Evolutionary conservation across 2,329 filamentous ascomycete species (phyloP), one percentile per base, ranked within the genome.

Genomic region (Hymenoscyphus scutula): DNA sequence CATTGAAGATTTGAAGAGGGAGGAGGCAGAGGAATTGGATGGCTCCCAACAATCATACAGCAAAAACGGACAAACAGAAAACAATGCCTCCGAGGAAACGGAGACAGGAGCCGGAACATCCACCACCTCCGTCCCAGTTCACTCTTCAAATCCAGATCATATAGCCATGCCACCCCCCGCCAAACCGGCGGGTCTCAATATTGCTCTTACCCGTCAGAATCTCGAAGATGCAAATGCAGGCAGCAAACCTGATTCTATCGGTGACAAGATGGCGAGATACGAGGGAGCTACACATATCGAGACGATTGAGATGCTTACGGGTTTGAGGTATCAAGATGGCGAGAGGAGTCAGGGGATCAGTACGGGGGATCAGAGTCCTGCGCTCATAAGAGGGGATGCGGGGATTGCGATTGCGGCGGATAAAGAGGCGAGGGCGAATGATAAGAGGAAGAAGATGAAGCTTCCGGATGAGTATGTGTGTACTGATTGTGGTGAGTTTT

Each of bases 241-340:
- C 23, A 86, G 80, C 68, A 83, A 84, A 58, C 84, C 87, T 1
- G 91, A 96, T 72, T 92, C 89, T 58, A 89, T 93, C 65, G 85
- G 87, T 58, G 91, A 96, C 69, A 95, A 92, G 76, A 92, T 93
- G 88, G 89, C 89, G 6, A 84, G 90, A 53, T 92, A 91, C 70
- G 91, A 96, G 71, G 88, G 86, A 3, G 80, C 85, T 29, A 88
- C 86, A 0, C 91, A 94, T 70, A 86, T 91, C 5, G 92, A 97
- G 67, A 91, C 89, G 0, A 96, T 98, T 66, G 93, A 97, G 75
- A 92, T 97, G 84, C 82, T 97, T 65, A 98, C 94, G 0, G 94
- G 94, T 4, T 78, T 97, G 62, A 84, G 90, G 59, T 97, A 97
- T 74, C 84, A 89, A 19, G 91, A 97, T 68, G 94, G 93, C 55